A percentile compares a stretch with the other conserved stretches of the same genome.
These are phyloP conservation scores for Rhododendron ovatum DNA, from an alignment of 148 eudicot genomes.

Conservation along the genomic window DNA sequence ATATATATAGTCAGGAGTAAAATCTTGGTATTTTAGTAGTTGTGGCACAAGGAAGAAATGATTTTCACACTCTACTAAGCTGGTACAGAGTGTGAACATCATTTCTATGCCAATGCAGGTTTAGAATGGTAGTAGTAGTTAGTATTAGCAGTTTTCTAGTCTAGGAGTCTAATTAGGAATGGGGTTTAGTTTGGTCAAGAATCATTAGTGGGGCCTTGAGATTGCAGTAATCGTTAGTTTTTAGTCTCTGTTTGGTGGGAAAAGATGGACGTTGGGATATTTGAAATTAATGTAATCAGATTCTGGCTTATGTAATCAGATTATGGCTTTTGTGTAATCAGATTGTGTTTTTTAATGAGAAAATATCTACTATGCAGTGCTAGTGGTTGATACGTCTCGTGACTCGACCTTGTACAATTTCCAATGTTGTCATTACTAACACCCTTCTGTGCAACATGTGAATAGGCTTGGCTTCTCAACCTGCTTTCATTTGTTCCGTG, in stretches of 20 bases:
- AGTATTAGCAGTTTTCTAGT: too few relatives aligned
- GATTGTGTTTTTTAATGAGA: neutral
- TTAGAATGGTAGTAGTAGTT: too few relatives aligned
- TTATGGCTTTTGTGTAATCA: neutral
- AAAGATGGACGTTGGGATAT: conserved; percentile 9
- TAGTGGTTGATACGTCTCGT: neutral
- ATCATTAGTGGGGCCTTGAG: conserved; percentile 1
- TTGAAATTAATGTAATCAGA: conserved; percentile 1
- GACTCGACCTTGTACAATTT: neutral
- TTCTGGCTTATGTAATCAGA: neutral
- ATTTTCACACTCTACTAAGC: neutral
- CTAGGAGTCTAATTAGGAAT: neutral
- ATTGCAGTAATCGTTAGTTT: neutral
- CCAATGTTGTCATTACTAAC: neutral
- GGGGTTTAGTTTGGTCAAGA: conserved; percentile 10
- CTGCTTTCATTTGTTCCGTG: neutral
- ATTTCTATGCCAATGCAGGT: neutral
- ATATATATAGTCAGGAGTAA: neutral
- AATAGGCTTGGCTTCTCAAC: neutral
- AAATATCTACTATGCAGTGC: neutral
- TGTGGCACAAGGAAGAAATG: neutral
- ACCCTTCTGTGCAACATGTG: neutral
- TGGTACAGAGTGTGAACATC: neutral
- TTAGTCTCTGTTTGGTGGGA: conserved; percentile 16
- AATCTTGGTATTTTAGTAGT: neutral